Conservation (phyloP, 2,329 filamentous ascomycete species). For the Sphaerostilbella broomeana region DNA sequence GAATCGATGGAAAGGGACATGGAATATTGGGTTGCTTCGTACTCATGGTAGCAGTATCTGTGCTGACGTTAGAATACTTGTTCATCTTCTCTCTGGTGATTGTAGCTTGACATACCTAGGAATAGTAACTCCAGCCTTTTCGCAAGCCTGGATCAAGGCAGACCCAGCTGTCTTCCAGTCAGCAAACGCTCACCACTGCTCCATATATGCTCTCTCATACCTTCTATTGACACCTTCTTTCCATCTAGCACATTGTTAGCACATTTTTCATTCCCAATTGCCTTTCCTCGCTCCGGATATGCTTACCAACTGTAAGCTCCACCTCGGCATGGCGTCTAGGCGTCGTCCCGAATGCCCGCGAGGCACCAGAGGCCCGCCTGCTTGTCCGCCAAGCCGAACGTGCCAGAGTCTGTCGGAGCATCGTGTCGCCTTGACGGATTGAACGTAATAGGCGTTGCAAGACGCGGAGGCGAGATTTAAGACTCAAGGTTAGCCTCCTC, state of each 20-base stretch:
- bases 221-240: conserved; percentile 97
- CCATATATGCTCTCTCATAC: conserved; percentile 42
- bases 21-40: conserved; percentile 34
- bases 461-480: conserved; percentile 30
- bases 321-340: conserved; percentile 79
- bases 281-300: conserved; percentile 16
- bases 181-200: conserved; percentile 22
- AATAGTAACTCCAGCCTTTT: conserved; percentile 88
- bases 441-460: conserved; percentile 33
- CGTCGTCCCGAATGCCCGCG: conserved; percentile 77
- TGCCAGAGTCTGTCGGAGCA: conserved; percentile 62
- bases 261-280: conserved; percentile 24
- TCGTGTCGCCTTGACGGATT: conserved; percentile 55
- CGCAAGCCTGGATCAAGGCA: conserved; percentile 96
- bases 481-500: conserved; percentile 35
- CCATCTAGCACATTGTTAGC: conserved; percentile 59
- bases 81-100: conserved; percentile 1
- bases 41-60: conserved; percentile 99
- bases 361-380: conserved; percentile 52
- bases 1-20: conserved; percentile 13
- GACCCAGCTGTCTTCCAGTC: conserved; percentile 67
- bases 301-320: conserved; percentile 84
- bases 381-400: conserved; percentile 62
- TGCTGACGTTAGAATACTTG: conserved; percentile 24
- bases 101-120: conserved; percentile 56